Evolutionary conservation across 345 rosid species (phyloP), one percentile per base, ranked within the genome.

Genomic region (Salix dunnii): DNA sequence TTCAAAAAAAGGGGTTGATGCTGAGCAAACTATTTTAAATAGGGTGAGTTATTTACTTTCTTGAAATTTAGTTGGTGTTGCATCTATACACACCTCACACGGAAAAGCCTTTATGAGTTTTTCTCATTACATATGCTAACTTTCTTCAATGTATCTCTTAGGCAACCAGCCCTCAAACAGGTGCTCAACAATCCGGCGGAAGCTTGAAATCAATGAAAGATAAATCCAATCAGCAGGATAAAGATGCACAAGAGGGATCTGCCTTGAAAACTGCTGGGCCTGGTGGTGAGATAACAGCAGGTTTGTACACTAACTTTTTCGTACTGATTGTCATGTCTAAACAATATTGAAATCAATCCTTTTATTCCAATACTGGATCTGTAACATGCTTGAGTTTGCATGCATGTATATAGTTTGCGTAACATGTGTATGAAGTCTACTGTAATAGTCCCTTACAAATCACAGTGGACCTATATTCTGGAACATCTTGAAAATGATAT

Each of bases 271-370:
- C 91, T 82, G 97, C 97, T 31, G 99, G 98, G 62, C 85, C 97
- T 36, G 92, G 84, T 72, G 99, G 98, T 61, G 99, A 94, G 84
- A 94, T 96, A 82, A 92, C 97, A 51, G 99, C 99, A 86, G 99
- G 99, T 96, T 67, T 66, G 85, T 65, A 38, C 20, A 7, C 25
- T 23, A 43, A 23, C 66, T 62, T 23, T 16, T 23, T 40, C 28
- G 9, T 21, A 23, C 58, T 6, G 23, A 58, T 64, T 30, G 27
- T n/a, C 7, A 11, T 36, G 17, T 67, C 67, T 58, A 30, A 73
- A 33, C 17, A 40, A 33, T 49, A 67, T 23, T n/a, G 27, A 68
- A 31, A 25, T 4, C 25, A 1, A 20, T 51, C 36, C 16, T 49
- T n/a, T 18, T 53, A 16, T 33, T 51, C 25, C 31, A 61, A 48